Evolutionary conservation across 805 yeast genomes (phyloP).

Genomic region (Kazachstania psychrophila): DNA sequence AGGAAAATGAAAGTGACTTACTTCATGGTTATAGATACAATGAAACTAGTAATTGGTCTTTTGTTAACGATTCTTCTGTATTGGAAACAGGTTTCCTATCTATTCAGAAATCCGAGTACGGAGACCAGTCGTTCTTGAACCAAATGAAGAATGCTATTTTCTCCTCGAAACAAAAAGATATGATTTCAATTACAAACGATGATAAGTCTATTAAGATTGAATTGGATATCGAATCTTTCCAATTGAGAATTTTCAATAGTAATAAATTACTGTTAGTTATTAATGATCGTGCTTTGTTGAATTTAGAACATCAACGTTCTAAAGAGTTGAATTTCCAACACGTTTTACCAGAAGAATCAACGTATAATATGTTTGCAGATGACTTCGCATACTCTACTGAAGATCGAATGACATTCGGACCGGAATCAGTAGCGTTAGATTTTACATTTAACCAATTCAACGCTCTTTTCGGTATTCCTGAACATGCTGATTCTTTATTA

Average conservation of each 20-base stretch:
- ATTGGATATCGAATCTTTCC: constrained; percentile 35
- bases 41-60: constrained; percentile 53
- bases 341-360: constrained; percentile 49
- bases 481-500: constrained; percentile 77
- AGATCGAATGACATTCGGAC: constrained; percentile 71
- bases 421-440: constrained; percentile 83
- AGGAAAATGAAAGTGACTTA: constrained; percentile 24
- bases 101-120: too few species aligned
- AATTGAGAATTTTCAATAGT: constrained; percentile 35
- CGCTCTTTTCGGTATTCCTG: constrained; percentile 90
- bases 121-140: too few species aligned
- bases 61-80: constrained; percentile 23
- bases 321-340: constrained; percentile 35
- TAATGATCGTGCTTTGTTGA: constrained; percentile 63
- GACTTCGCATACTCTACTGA: constrained; percentile 52
- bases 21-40: constrained; percentile 46
- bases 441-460: constrained; percentile 50
- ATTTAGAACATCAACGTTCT: constrained; percentile 72
- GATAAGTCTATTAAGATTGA: constrained; percentile 33
- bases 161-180: too few species aligned
- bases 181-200: constrained; percentile 2
- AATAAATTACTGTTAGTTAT: constrained; percentile 43
- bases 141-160: too few species aligned
- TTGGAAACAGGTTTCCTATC: constrained; percentile 1
- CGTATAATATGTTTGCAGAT: constrained; percentile 62